A percentile compares a stretch with the other conserved stretches of the same genome.
Evolutionary conservation across 2,329 filamentous ascomycete species (phyloP).

Genomic region (Trichoderma simmonsii): DNA sequence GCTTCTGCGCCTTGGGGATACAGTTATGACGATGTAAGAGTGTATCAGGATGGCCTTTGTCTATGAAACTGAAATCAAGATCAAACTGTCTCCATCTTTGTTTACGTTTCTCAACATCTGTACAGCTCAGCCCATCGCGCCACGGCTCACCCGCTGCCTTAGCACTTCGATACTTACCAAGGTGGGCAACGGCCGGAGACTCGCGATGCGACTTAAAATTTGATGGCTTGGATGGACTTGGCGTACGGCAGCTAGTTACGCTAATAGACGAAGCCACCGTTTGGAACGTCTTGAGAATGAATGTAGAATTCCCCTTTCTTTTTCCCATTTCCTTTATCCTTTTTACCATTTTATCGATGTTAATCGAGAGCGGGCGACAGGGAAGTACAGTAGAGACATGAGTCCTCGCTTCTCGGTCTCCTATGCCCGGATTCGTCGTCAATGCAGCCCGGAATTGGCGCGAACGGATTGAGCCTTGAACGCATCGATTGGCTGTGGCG

Average conservation of each 20-base stretch:
- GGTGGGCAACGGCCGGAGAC: not conserved
- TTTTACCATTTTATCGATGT: not conserved
- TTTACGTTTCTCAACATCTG: not conserved
- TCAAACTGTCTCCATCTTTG: not conserved
- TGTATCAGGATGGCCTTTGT: not conserved
- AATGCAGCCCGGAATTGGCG: not conserved
- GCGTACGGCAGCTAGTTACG: slow-evolving; percentile 2
- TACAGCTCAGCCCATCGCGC: not conserved
- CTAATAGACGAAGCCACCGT: slow-evolving; percentile 1
- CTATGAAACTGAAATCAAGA: not conserved
- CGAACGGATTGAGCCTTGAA: slow-evolving; percentile 1
- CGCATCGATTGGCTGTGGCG: not conserved
- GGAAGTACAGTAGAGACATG: not conserved
- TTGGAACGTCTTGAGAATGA: not conserved
- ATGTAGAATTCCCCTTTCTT: not conserved
- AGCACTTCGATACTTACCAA: not conserved
- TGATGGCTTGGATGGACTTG: slow-evolving; percentile 1
- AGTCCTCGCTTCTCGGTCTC: not conserved
- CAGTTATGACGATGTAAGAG: not conserved
- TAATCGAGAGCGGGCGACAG: not conserved
- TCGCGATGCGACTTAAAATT: slow-evolving; percentile 9
- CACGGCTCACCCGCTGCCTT: not conserved
- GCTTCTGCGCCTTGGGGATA: not conserved
- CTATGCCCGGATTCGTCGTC: slow-evolving; percentile 4
- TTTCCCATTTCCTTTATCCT: not conserved